Base-by-base conservation (phyloP, 2,329 filamentous ascomycete genomes). In the Cladophialophora immunda region DNA sequence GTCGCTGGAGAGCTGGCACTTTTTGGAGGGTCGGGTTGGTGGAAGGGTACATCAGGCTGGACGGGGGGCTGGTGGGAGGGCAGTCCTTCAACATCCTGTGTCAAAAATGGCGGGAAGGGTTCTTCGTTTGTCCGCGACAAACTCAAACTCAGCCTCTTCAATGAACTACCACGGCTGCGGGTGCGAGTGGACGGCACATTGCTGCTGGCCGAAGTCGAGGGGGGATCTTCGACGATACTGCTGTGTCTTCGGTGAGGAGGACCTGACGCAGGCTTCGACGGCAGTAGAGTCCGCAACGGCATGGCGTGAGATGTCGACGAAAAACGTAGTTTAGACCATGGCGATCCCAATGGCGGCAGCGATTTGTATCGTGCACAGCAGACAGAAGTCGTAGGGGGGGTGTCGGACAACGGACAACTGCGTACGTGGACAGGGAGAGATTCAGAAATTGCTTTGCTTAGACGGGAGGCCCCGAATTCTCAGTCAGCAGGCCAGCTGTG, bases 121-220 rank as follows among this genome's bases (percentile, higher is more conserved):
- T 66, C 65, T 36, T 71, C 71, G 30, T 67, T 65, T 27, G 70
- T 63, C 38, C 60, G 61, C 30, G 68, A 64, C 45, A 73, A 62
- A 34, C 68, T 66, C 54, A 73, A 60, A 53, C 71, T 69, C 38
- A 71, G 64, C 52, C 68, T 62, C 38, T 69, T 65, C 54, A 73
- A 47, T n/a, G 71, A 71, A 50, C 66, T 64, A 17, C 59, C 62
- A 25, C 67, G 69, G n/a, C 29, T 65, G n/a, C 62, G 70, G 22
- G 45, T 59, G 13, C 13, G 30, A 22, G 61, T n/a, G 15, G 41
- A 29, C 30, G 47, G 58, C 25, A 30, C 41, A 27, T 50, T 34
- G 36, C 15, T 45, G 53, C 52, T 61, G 6, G 58, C 62, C 15
- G 62, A 61, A 8, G 59, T 17, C 29, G 45, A 25, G 41, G 55